Conservation (phyloP, 192 early-diverging fungal genomes). For the Backusella luteola region DNA sequence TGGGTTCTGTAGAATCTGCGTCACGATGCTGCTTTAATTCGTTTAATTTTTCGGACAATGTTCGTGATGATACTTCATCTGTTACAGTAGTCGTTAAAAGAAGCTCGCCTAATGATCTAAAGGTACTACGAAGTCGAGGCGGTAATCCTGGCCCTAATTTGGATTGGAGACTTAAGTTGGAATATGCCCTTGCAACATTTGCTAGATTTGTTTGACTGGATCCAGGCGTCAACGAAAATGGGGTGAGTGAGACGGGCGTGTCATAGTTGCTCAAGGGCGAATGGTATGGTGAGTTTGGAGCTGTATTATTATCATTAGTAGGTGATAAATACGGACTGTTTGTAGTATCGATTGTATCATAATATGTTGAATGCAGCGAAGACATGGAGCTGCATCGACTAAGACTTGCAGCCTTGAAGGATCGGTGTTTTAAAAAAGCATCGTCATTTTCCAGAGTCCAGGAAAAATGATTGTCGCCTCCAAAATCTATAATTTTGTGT, state of each 20-base stretch:
- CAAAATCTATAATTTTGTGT: constrained; percentile 20
- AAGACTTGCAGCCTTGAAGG: background rate
- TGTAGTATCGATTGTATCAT: background rate
- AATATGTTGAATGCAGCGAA: constrained; percentile 9
- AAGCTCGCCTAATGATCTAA: background rate
- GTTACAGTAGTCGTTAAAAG: constrained; percentile 3
- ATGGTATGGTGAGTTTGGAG: background rate
- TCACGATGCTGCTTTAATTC: background rate
- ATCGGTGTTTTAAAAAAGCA: constrained; percentile 17
- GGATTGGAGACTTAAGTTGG: background rate
- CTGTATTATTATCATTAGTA: background rate
- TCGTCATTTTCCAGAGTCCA: constrained; percentile 26
- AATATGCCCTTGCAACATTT: constrained; percentile 6
- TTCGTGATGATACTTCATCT: background rate
- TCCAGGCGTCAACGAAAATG: constrained; percentile 8
- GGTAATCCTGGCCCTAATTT: background rate
- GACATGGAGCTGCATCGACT: background rate
- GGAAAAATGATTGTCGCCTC: constrained; percentile 32
- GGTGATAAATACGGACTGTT: background rate
- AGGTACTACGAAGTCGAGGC: background rate
- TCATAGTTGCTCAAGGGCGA: constrained; percentile 5
- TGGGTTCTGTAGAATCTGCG: background rate
- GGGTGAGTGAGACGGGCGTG: constrained; percentile 11
- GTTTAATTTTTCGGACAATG: background rate
- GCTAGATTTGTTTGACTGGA: constrained; percentile 9